Evolutionary conservation across 1,139 yeast genomes (phyloP), one percentile per base, ranked within the genome.

Genomic region (Candida albicans): DNA sequence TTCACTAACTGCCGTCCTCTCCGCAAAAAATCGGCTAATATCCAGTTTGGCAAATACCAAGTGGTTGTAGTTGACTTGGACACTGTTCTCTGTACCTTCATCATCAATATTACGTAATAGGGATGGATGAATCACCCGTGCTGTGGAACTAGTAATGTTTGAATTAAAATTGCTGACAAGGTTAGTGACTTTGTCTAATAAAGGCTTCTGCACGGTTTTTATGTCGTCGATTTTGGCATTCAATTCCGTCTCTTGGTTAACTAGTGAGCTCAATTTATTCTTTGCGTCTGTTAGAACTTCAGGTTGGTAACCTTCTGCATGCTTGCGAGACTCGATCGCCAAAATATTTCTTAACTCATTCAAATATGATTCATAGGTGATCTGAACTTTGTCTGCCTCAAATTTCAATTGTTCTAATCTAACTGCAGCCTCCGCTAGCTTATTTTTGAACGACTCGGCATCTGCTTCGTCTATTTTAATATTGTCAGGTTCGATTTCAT

Each of bases 141-240:
- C 46, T 18, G 37, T 43, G 22, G 45, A 9, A 12, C 42, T 34
- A 2, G 43, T 53, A 15, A 59, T 48, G 36, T 52, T 54, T 37
- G 43, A 42, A 18, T 60, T 62, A 49, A 68, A 71, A 28, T 56
- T 57, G 29, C 46, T 49, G 3, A 62, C 58, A 34, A 71, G 51
- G 10, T 44, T 39, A 14, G 57, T 58, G 64, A 72, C 68, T 40
- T 68, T 58, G 27, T 68, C 70, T 34, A 72, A 53, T 18, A 70
- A 52, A 1, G 77, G 78, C 41, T 67, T 58, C 45, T 71, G 70
- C 2, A 63, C 58, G 10, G 60, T 57, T 36, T 56, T 57, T 35
- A 70, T 60, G 27, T 61, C 57, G n/a, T 52, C 54, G 13, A 69
- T 60, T 25, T 58, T 61, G 13, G 53, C 50, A 24, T 55, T 51